Evolutionary conservation across 2,329 filamentous ascomycete genomes (phyloP), one percentile per base, ranked within the genome.

Genomic region (Monilinia polystroma): DNA sequence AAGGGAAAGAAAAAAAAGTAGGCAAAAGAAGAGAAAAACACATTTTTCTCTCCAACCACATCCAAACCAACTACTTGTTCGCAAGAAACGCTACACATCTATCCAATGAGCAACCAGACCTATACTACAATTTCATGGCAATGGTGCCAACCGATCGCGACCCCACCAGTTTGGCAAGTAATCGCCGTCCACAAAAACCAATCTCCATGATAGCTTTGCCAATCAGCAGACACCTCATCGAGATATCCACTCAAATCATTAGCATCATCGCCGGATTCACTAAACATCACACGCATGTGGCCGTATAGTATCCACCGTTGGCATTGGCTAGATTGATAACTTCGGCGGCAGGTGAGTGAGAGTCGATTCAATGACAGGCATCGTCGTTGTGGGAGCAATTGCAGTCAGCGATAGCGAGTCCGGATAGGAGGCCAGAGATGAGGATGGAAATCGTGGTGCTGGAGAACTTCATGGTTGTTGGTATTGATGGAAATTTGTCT

Each of bases 381-480:
- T 56, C 32, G 53, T 35, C n/a, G 53, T 38, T 56, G 53, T 56
- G 53, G 11, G 32, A 20, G 53, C 53, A 56, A 23, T 52, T 23
- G 3, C 10, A 8, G 5, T 38, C 53, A 20, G 53, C 53, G 20
- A 35, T 35, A 3, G 32, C 6, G 32, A 56, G 32, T 20, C 4
- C 10, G 32, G 32, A 56, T 20, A 56, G 35, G 20, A 56, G 32
- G 3, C 53, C 29, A 20, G 29, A 38, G 32, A 56, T 20, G 11
- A 35, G 14, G 12, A 56, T 14, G 53, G 53, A 41, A 32, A 35
- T 41, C 11, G 5, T 18, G 3, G 12, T 20, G 53, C 20, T 55
- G 20, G 20, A 38, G 20, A 16, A 23, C 20, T 32, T 55, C 53
- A 55, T 41, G 43, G 0, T 41, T 55, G 32, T 16, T 38, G 20